Evolutionary conservation across 2,329 filamentous ascomycete species (phyloP), one percentile per base, ranked within the genome.

Genomic region (Pseudomassariella vexata): DNA sequence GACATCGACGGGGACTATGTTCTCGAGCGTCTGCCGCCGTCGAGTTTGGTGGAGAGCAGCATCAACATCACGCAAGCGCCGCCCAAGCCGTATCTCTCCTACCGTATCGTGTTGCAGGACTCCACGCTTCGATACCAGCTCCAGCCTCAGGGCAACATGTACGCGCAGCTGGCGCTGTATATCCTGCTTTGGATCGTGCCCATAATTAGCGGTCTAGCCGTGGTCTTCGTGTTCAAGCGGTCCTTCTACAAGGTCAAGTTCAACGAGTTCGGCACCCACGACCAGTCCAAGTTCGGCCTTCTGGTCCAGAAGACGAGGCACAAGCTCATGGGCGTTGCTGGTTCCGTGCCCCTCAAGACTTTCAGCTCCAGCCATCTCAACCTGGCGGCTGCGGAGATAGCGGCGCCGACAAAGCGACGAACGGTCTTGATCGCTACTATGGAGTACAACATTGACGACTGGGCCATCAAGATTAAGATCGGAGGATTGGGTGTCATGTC

Each of bases 381-480:
- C n/a, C n/a, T n/a, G n/a, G n/a, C n/a, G n/a, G n/a, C n/a, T n/a
- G n/a, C 9, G 9, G n/a, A n/a, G n/a, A n/a, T 9, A 23, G 21
- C 21, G n/a, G 21, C 9, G 9, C 16, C 38, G 24, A 36, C 34
- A 10, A 53, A 61, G 15, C 49, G 62, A 27, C 60, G 73, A 12
- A 80, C 68, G 19, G 71, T 81, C 3, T 64, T 83, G 15, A 79
- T 83, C 33, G 79, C 76, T 9, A 82, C 79, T 6, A 81, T 83
- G 74, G 79, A 83, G 52, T 83, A 83, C 54, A 76, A 82, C 40
- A 82, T 83, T 38, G 74, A 79, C 35, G 79, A 83, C 48, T 82
- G 79, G 74, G 66, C 57, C 4, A 78, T 83, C 56, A 82, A 80
- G 55, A 77, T 83, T 56, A 83, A 83, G 57, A 83, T 83, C 28